Base-by-base conservation (phyloP, 352 stramenopile species). In the Blastocystis sp. region DNA sequence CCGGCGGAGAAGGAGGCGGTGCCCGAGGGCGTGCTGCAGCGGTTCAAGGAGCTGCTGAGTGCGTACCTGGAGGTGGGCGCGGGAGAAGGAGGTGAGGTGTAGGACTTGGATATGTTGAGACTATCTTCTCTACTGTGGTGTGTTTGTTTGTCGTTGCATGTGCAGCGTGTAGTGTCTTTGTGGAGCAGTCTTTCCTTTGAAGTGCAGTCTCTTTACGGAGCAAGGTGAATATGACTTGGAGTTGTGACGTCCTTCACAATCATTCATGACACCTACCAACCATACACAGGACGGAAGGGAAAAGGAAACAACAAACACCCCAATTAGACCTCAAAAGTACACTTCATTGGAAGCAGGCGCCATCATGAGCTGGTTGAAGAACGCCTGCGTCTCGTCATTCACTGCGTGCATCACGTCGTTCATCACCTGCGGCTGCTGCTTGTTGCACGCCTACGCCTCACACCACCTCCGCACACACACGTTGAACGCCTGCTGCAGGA, bases 401-500 rank as follows among this genome's bases (percentile, higher is more conserved):
- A 56, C 48, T 14, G 48, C 48, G 48, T 56, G 48, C 5, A 56
- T 0, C 48, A 56, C 48, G 48, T 56, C 48, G 5, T 56, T 56
- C 48, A 56, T 56, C 48, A 56, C 48, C 48, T 56, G 48, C 48
- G 48, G 14, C 48, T 56, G 48, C 48, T 56, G 48, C 48, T 7
- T 56, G 14, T 56, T 56, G 48, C 48, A 56, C 48, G 14, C 5
- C 48, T 56, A 56, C 48, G 48, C 5, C 48, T 56, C 48, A 56
- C 48, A 14, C 48, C 48, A 7, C 14, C 48, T 14, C 14, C 48
- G 5, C 48, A 14, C 38, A 66, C 64, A 3, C n/a, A 84, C 53
- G 19, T 41, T 69, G 17, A 84, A 17, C 28, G 52, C 34, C 59
- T 66, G 34, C n/a, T 84, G 52, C 21, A 84, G 19, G 28, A 14